Conservation (phyloP, 768 basidiomycete species). For the Nidularia pulvinata region DNA sequence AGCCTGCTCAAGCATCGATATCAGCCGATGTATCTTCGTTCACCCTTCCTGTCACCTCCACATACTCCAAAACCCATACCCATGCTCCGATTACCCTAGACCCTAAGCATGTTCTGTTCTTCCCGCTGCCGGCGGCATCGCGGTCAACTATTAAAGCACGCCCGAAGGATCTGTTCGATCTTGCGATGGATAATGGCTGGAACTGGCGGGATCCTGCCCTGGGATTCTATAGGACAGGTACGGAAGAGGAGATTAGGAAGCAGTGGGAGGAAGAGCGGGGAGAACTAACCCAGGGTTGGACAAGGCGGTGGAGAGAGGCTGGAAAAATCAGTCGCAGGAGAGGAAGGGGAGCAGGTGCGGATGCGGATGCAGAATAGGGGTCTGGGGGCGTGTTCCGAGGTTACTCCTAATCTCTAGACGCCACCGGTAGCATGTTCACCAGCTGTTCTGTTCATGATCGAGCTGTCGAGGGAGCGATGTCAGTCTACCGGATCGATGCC, state of each 20-base stretch:
- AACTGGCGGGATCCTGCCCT: slow-evolving; percentile 38
- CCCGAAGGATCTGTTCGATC: slow-evolving; percentile 46
- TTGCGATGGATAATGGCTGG: slow-evolving; percentile 48
- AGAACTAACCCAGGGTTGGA: slow-evolving; percentile 76
- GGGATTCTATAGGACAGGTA: slow-evolving; percentile 49
- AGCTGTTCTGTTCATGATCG: too few species aligned
- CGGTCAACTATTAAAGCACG: slow-evolving; percentile 22
- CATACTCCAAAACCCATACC: slow-evolving; percentile 15
- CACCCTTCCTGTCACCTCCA: slow-evolving; percentile 5
- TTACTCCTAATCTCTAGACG: too few species aligned
- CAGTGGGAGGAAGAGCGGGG: slow-evolving; percentile 72
- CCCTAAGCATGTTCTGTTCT: slow-evolving; percentile 59
- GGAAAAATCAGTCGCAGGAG: slow-evolving; percentile 61
- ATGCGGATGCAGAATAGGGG: slow-evolving; percentile 8
- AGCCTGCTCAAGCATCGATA: slow-evolving; percentile 2
- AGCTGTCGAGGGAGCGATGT: too few species aligned
- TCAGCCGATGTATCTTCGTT: slow-evolving; percentile 6
- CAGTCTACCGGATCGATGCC: too few species aligned
- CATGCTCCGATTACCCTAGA: slow-evolving; percentile 39
- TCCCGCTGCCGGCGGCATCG: slow-evolving; percentile 38
- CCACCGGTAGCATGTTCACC: too few species aligned
- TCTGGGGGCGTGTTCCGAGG: too few species aligned
- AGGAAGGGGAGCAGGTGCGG: slow-evolving; percentile 37
- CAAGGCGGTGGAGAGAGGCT: slow-evolving; percentile 74
- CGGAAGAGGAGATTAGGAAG: slow-evolving; percentile 59